Evolutionary conservation across 1,284 basidiomycete species (phyloP).

Genomic region (Agaricales sp.): DNA sequence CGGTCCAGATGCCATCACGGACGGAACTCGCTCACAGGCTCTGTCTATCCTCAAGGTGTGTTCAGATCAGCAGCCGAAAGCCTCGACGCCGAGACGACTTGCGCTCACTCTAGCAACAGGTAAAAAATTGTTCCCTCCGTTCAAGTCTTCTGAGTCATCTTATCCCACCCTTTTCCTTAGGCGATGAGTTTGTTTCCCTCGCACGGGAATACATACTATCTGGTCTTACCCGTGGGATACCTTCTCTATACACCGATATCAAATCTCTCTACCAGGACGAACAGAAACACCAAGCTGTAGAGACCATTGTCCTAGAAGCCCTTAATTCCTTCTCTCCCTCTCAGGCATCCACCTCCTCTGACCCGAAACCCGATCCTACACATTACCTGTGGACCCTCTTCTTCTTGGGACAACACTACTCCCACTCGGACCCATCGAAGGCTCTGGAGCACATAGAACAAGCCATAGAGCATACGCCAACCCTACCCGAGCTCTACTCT

Average conservation of each 20-base stretch:
- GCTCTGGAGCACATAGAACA: slow-evolving; percentile 61
- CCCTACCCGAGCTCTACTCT: slow-evolving; percentile 86
- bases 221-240: slow-evolving; percentile 80
- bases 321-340: slow-evolving; percentile 23
- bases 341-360: slow-evolving; percentile 18
- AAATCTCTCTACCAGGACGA: slow-evolving; percentile 73
- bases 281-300: slow-evolving; percentile 59
- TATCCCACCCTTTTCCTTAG: slow-evolving; percentile 19
- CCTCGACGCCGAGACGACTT: slow-evolving; percentile 66
- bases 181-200: slow-evolving; percentile 23
- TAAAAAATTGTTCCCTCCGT: slow-evolving; percentile 14
- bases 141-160: too few relatives aligned
- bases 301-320: slow-evolving; percentile 60
- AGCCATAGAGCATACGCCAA: slow-evolving; percentile 82
- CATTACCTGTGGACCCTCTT: slow-evolving; percentile 93
- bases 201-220: slow-evolving; percentile 51
- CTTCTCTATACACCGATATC: slow-evolving; percentile 90
- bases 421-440: slow-evolving; percentile 38
- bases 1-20: slow-evolving; percentile 15
- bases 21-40: slow-evolving; percentile 42
- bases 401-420: slow-evolving; percentile 89
- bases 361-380: slow-evolving; percentile 57
- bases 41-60: slow-evolving; percentile 53
- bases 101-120: slow-evolving; percentile 59
- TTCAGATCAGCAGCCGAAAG: slow-evolving; percentile 50